Conservation (phyloP, 2,329 filamentous ascomycete species). For the Sporothrix phasma region DNA sequence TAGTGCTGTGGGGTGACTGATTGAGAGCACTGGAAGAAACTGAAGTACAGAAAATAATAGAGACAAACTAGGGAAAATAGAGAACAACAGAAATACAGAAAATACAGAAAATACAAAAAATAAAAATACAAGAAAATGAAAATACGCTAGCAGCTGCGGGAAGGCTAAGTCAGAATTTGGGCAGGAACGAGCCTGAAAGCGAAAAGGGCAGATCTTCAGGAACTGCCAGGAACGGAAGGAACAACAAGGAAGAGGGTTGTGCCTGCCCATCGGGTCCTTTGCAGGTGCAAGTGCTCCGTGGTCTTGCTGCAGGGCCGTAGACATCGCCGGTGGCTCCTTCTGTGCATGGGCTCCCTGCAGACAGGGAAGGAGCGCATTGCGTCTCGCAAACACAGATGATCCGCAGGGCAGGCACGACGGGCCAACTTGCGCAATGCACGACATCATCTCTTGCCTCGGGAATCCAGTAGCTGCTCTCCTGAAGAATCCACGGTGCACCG, state of each 20-base stretch:
- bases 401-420: background rate
- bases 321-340: no score
- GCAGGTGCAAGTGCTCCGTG: background rate
- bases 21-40: no score
- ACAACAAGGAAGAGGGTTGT: background rate
- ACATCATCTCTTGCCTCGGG: background rate
- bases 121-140: no score
- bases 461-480: background rate
- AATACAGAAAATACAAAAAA: no score
- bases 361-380: background rate
- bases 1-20: background rate
- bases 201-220: background rate
- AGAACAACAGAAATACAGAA: no score
- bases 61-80: no score
- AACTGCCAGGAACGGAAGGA: conserved; percentile 1
- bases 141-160: background rate
- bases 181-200: background rate
- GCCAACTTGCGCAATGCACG: background rate
- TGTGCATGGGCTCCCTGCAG: background rate
- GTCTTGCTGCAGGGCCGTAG: no score
- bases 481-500: background rate
- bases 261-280: background rate
- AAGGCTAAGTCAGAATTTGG: background rate
- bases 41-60: no score
- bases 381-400: background rate